Base-by-base conservation (phyloP, 371 early-diverging fungal species). In the Syncephalastrum sp. region DNA sequence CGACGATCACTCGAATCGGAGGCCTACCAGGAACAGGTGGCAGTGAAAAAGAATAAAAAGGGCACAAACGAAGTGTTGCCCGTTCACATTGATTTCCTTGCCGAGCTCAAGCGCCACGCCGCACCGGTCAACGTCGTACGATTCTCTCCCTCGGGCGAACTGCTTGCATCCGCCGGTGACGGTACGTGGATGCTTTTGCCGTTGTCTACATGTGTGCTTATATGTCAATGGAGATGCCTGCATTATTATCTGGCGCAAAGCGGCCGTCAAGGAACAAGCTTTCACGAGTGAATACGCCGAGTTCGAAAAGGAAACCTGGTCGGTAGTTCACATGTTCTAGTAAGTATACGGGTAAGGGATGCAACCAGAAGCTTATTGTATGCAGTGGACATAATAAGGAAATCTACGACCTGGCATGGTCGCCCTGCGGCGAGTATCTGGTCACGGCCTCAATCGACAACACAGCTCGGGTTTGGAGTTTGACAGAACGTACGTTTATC, bases 371-470 rank as follows among this genome's bases (percentile, higher is more conserved):
- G 23, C 33, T 29, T 25, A 29, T 29, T 7, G 3, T 29, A 2
- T 29, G n/a, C 47, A 79, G 80, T 55, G 80, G 80, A 42, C 80
- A 79, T 54, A 74, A 59, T 51, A 75, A 76, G 15, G 97, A 95
- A 53, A 90, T 98, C 38, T 94, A 93, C 64, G 96, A 96, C 65
- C 60, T 99, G 49, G 92, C 94, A 12, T 98, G 99, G 94, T 96
- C 97, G 14, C 94, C 97, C 0, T 87, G 91, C 69, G 96, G 93
- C 23, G 70, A 80, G 27, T 90, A 85, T 56, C 82, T 99, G 16
- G 83, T 92, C 15, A 90, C 95, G 27, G 99, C 90, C 45, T 91
- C 93, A 4, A 89, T 95, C 49, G 99, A 99, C 65, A 93, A 93
- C 59, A 91, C 94, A 5, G 89, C 92, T 16, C 77, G 92, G 52